These are phyloP conservation scores for Mercurialis annua DNA, from an alignment of 345 rosid species.

Conservation along the genomic window DNA sequence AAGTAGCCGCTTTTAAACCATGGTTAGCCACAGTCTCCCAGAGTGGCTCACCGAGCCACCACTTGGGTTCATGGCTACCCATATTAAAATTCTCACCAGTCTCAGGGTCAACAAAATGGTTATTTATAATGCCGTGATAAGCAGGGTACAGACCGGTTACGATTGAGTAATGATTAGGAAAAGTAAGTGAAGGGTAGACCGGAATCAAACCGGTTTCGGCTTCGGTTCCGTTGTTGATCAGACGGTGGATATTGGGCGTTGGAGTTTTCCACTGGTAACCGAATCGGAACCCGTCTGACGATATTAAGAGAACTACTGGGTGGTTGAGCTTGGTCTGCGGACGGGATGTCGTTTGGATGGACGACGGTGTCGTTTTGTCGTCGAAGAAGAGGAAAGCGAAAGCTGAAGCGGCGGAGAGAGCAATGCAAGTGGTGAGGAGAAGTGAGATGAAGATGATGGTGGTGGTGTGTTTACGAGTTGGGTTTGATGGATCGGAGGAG, in stretches of 20 bases:
- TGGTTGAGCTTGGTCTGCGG: slow-evolving; percentile 57
- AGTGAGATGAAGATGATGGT: slow-evolving; percentile 52
- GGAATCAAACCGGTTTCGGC: slow-evolving; percentile 86
- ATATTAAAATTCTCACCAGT: slow-evolving; percentile 57
- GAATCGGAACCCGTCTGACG: slow-evolving; percentile 92
- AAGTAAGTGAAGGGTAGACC: slow-evolving; percentile 81
- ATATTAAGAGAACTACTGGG: slow-evolving; percentile 72
- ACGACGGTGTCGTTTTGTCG: slow-evolving; percentile 7
- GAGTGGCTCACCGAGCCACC: slow-evolving; percentile 97
- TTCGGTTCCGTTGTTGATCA: slow-evolving; percentile 78
- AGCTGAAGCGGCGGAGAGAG: slow-evolving; percentile 69
- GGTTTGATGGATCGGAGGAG: slow-evolving; percentile 22
- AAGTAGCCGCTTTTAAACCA: slow-evolving; percentile 78
- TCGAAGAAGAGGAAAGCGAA: slow-evolving; percentile 65
- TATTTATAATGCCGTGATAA: slow-evolving; percentile 73
- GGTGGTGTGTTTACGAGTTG: slow-evolving; percentile 26
- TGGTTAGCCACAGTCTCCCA: slow-evolving; percentile 91
- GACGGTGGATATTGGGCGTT: slow-evolving; percentile 64
- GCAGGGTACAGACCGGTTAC: slow-evolving; percentile 94
- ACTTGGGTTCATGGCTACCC: slow-evolving; percentile 77
- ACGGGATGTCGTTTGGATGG: slow-evolving; percentile 35
- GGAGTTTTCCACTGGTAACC: slow-evolving; percentile 86
- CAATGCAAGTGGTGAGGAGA: slow-evolving; percentile 50
- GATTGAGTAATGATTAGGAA: slow-evolving; percentile 93
- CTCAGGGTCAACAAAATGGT: slow-evolving; percentile 60